Percentiles rank a stretch among this genome's conserved stretches.
phyloP scores from a whole-genome alignment of 495 filamentous ascomycete species.

The Penicillium flavigenum region DNA sequence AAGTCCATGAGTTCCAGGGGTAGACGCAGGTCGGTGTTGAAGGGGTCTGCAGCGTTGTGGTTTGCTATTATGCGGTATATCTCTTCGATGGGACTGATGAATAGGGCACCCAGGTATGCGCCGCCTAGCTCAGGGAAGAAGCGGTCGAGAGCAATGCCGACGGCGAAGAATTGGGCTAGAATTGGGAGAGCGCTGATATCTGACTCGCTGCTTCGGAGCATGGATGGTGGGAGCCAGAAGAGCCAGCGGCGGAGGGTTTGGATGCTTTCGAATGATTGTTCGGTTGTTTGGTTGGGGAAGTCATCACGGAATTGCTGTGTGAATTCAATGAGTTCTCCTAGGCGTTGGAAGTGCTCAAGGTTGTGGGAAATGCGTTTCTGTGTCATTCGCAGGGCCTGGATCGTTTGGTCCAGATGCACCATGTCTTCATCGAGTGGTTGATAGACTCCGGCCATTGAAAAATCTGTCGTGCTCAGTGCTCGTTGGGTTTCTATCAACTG shows the following conservation, averaged over 20 bases:
- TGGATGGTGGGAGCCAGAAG: conserved; percentile 84
- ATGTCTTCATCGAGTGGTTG: conserved; percentile 59
- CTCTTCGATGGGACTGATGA: conserved; percentile 72
- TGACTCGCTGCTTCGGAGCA: conserved; percentile 56
- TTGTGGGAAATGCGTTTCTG: conserved; percentile 70
- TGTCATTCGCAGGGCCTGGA: conserved; percentile 58
- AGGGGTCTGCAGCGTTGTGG: conserved; percentile 37
- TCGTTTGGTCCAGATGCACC: conserved; percentile 58
- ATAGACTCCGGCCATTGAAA: conserved; percentile 49
- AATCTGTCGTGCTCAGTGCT: conserved; percentile 53
- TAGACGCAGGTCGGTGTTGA: conserved; percentile 37
- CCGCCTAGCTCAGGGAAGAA: conserved; percentile 89
- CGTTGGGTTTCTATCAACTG: conserved; percentile 73
- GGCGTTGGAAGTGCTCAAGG: conserved; percentile 68
- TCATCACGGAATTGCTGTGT: conserved; percentile 74
- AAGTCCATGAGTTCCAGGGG: conserved; percentile 41
- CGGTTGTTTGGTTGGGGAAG: conserved; percentile 67
- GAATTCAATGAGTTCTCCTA: conserved; percentile 79
- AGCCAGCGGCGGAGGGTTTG: conserved; percentile 86
- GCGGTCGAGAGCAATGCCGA: conserved; percentile 81
- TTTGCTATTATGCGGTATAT: conserved; percentile 59
- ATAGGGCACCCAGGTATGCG: conserved; percentile 78
- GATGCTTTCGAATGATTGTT: conserved; percentile 84
- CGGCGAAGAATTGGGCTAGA: conserved; percentile 87
- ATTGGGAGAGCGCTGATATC: conserved; percentile 51